phyloP scores from a whole-genome alignment of 345 rosid genomes.

The Arabis alpina region DNA sequence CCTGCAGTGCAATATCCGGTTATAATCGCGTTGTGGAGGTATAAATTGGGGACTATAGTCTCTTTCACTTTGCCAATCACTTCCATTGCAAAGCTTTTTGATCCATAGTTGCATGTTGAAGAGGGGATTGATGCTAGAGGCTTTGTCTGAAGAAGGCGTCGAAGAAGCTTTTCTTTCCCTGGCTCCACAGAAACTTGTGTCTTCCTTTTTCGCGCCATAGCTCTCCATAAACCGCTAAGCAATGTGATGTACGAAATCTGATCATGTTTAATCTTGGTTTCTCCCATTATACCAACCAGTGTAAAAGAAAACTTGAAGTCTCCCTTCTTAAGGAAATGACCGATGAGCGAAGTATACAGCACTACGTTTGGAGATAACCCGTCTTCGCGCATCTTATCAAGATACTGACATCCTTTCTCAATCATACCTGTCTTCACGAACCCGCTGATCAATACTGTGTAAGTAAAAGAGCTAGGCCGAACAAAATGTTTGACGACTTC shows the following conservation, averaged over 20 bases:
- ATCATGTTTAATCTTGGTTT: slow-evolving; percentile 50
- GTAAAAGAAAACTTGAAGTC: slow-evolving; percentile 59
- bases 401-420: slow-evolving; percentile 62
- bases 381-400: slow-evolving; percentile 63
- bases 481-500: slow-evolving; percentile 54
- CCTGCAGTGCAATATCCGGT: slow-evolving; percentile 55
- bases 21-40: slow-evolving; percentile 57
- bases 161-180: slow-evolving; percentile 49
- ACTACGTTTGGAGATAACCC: slow-evolving; percentile 62
- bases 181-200: slow-evolving; percentile 30
- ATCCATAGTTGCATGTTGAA: slow-evolving; percentile 35
- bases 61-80: slow-evolving; percentile 51
- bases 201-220: slow-evolving; percentile 40
- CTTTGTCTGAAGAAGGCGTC: slow-evolving; percentile 48
- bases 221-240: slow-evolving; percentile 56
- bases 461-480: slow-evolving; percentile 55
- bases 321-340: slow-evolving; percentile 56
- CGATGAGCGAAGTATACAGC: slow-evolving; percentile 59
- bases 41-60: slow-evolving; percentile 50
- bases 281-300: slow-evolving; percentile 58
- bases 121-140: slow-evolving; percentile 38
- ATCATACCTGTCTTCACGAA: slow-evolving; percentile 62
- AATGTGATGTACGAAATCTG: slow-evolving; percentile 47
- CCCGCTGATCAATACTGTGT: slow-evolving; percentile 66
- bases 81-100: slow-evolving; percentile 55